phyloP scores from a whole-genome alignment of 441 rosid species.

The Croton setiger region DNA sequence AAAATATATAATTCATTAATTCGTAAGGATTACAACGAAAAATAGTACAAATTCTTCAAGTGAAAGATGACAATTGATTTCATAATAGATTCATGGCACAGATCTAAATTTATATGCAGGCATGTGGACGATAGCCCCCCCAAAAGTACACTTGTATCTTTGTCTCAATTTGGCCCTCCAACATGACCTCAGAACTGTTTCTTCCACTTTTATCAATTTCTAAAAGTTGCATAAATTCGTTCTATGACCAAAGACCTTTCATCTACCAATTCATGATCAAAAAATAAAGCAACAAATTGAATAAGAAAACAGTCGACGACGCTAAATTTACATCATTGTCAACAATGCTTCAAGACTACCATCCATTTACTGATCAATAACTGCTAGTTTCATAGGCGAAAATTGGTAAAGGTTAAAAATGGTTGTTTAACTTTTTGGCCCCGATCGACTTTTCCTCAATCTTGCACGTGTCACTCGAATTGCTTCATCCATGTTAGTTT shows the following conservation, averaged over 20 bases:
- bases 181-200: slow-evolving; percentile 8
- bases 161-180: neutral
- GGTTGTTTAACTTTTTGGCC: slow-evolving; percentile 29
- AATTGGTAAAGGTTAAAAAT: slow-evolving; percentile 4
- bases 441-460: slow-evolving; percentile 52
- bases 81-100: neutral
- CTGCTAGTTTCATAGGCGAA: slow-evolving; percentile 20
- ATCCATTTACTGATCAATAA: slow-evolving; percentile 23
- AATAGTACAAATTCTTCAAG: neutral
- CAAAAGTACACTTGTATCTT: slow-evolving; percentile 2
- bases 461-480: slow-evolving; percentile 42
- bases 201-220: slow-evolving; percentile 7
- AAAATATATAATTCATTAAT: no score
- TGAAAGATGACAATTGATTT: neutral
- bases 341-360: slow-evolving; percentile 22
- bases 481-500: slow-evolving; percentile 54
- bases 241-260: slow-evolving; percentile 12
- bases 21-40: no score
- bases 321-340: slow-evolving; percentile 37
- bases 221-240: slow-evolving; percentile 15
- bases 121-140: neutral
- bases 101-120: neutral
- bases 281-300: slow-evolving; percentile 46
- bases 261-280: slow-evolving; percentile 23
- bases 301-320: slow-evolving; percentile 19